A percentile compares a stretch with the other conserved stretches of the same genome.
These are phyloP conservation scores for Xylariaceae sp. DNA, from an alignment of 2,329 filamentous ascomycete species.

Conservation along the genomic window DNA sequence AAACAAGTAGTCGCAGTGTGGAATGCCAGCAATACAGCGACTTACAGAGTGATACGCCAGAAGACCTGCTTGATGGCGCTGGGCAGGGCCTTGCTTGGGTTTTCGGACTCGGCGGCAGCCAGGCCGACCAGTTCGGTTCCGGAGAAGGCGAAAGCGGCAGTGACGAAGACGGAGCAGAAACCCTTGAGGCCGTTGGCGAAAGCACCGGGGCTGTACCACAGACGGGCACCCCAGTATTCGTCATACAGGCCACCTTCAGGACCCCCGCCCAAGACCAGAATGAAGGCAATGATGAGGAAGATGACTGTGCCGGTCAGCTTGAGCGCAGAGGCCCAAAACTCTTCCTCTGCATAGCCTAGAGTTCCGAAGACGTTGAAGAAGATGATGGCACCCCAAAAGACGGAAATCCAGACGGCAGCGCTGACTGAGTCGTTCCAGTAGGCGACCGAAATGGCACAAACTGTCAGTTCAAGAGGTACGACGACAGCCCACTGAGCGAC, in stretches of 20 bases:
- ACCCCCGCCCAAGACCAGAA: conserved; percentile 58
- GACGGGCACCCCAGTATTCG: conserved; percentile 47
- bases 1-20: background rate
- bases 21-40: background rate
- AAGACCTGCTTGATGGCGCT: conserved; percentile 78
- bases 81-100: conserved; percentile 70
- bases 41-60: conserved; percentile 50
- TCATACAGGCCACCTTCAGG: conserved; percentile 43
- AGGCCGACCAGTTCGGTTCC: conserved; percentile 74
- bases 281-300: conserved; percentile 61
- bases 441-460: conserved; percentile 43
- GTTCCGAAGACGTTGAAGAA: conserved; percentile 55
- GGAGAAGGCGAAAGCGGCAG: conserved; percentile 68
- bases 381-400: conserved; percentile 51
- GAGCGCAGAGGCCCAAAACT: conserved; percentile 55
- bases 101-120: conserved; percentile 66
- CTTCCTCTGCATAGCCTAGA: conserved; percentile 54
- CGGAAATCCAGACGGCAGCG: conserved; percentile 50
- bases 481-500: conserved; percentile 47
- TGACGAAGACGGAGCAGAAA: conserved; percentile 68
- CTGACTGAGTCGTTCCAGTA: conserved; percentile 46
- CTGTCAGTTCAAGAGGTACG: conserved; percentile 46
- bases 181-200: conserved; percentile 74
- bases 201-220: conserved; percentile 48
- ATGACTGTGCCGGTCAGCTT: conserved; percentile 56